Percentiles rank a stretch among this genome's conserved stretches.
Conservation (phyloP, 1,284 basidiomycete genomes). For the Ustilago curta region DNA sequence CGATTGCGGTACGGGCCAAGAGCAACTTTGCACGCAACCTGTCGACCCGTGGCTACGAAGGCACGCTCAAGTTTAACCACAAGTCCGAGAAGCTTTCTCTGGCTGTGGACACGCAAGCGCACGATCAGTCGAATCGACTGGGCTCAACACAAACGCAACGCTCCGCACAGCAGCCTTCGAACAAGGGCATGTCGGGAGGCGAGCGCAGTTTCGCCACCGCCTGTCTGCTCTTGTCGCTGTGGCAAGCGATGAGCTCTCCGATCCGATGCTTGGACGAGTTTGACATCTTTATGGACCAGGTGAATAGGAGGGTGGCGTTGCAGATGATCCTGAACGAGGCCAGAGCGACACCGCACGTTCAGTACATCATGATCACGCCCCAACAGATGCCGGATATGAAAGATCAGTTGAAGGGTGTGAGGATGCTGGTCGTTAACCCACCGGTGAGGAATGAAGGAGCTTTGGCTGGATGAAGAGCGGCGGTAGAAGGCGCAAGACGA, state of each 20-base stretch:
- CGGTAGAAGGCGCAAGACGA: background rate
- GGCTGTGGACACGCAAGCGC: slow-evolving; percentile 72
- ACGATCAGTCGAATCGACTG: slow-evolving; percentile 72
- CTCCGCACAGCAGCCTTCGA: slow-evolving; percentile 53
- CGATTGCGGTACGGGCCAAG: slow-evolving; percentile 86
- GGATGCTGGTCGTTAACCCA: slow-evolving; percentile 34
- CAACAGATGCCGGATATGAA: slow-evolving; percentile 62
- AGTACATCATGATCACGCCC: slow-evolving; percentile 65
- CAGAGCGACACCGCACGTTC: slow-evolving; percentile 39
- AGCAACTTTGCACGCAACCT: slow-evolving; percentile 84
- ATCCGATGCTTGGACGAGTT: slow-evolving; percentile 87
- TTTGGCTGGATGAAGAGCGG: slow-evolving; percentile 19
- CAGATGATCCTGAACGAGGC: slow-evolving; percentile 77
- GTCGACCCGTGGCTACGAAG: slow-evolving; percentile 77
- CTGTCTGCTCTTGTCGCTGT: slow-evolving; percentile 88
- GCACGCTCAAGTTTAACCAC: slow-evolving; percentile 80
- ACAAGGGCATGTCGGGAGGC: slow-evolving; percentile 79
- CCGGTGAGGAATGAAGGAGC: slow-evolving; percentile 32
- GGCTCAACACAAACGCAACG: slow-evolving; percentile 76
- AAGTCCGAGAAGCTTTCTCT: slow-evolving; percentile 76
- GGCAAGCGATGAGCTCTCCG: slow-evolving; percentile 94
- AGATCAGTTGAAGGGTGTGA: slow-evolving; percentile 29
- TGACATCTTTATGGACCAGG: slow-evolving; percentile 93
- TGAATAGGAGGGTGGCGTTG: slow-evolving; percentile 90
- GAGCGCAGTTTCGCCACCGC: slow-evolving; percentile 98